Base-by-base conservation (phyloP, 2,329 filamentous ascomycete species). In the Ambrosiella beaveri region DNA sequence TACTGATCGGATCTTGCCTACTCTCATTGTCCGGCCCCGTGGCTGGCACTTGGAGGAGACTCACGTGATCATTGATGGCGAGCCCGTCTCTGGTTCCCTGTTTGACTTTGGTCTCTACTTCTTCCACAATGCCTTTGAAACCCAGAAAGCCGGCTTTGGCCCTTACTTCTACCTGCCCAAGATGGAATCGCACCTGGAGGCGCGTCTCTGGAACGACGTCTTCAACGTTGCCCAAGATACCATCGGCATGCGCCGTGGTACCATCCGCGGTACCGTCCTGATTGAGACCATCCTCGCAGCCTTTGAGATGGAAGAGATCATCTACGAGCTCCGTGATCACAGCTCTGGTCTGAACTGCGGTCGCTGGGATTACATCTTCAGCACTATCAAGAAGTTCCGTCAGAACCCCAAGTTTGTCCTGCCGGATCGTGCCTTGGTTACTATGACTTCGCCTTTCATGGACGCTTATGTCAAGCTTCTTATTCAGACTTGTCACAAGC, bases 251-350 rank as follows among this genome's bases (percentile, higher is more conserved):
- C 80, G 80, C 58, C 81, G 93, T 61, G 93, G 93, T 58, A 97
- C 89, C 57, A 95, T 97, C 72, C 86, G 93, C 65, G 93, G 81
- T 62, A 98, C 93, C 2, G 91, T 97, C 44, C 76, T 98, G 65
- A 97, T 98, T 67, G 93, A 98, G 80, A 97, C 93, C 59, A 97
- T 98, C 70, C 80, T 91, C 49, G 93, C 93, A 47, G 93, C 91
- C 13, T 98, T 98, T 67, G 93, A 98, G 78, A 98, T 98, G 93
- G 93, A 98, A 66, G 93, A 98, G 82, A 97, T 98, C 73, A 97
- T 98, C 74, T 98, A 96, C 72, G 93, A 97, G 76, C 84, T 98
- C 64, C 86, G 93, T 61, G 91, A 97, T 69, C 93, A 98, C 77
- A 91, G 85, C 70, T 86, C 91, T 6, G 93, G 93, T 53, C 81